phyloP scores from a whole-genome alignment of 2,329 filamentous ascomycete species.

The Epichloe sylvatica region DNA sequence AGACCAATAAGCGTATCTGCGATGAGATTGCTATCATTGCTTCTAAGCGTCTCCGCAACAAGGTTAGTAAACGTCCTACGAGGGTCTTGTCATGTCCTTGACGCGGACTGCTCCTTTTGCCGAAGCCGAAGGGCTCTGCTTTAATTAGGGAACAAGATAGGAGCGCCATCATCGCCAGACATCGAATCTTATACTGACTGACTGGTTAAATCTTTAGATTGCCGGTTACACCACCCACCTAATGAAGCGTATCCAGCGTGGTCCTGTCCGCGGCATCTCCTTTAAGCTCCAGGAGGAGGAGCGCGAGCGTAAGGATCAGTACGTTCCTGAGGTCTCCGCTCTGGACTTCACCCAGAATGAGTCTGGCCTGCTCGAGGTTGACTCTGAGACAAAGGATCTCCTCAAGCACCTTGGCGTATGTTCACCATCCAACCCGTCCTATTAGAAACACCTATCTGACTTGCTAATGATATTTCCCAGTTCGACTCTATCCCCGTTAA shows the following conservation, averaged over 20 bases:
- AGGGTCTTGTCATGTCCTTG: background rate
- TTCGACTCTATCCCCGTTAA: conserved; percentile 98
- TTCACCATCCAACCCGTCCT: conserved; percentile 20
- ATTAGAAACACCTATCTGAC: background rate
- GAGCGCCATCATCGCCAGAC: background rate
- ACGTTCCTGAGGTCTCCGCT: conserved; percentile 96
- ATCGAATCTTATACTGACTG: background rate
- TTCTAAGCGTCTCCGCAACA: conserved; percentile 98
- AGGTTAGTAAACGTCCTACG: conserved; percentile 44
- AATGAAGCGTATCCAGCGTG: conserved; percentile 99
- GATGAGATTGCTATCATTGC: conserved; percentile 99
- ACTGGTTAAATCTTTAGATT: conserved; percentile 42
- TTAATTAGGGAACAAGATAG: no score
- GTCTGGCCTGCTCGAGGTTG: conserved; percentile 85
- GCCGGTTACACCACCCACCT: conserved; percentile 96
- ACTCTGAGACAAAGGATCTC: conserved; percentile 96
- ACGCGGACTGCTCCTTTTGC: background rate
- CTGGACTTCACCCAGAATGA: conserved; percentile 96
- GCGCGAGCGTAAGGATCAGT: conserved; percentile 99
- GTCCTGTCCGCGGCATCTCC: conserved; percentile 98
- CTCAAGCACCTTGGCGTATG: conserved; percentile 97
- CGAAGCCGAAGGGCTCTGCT: no score
- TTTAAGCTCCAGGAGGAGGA: conserved; percentile 99
- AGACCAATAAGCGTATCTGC: conserved; percentile 99
- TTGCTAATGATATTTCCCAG: conserved; percentile 33